phyloP scores from a whole-genome alignment of 2,329 filamentous ascomycete species.

The Colletotrichum lupini region DNA sequence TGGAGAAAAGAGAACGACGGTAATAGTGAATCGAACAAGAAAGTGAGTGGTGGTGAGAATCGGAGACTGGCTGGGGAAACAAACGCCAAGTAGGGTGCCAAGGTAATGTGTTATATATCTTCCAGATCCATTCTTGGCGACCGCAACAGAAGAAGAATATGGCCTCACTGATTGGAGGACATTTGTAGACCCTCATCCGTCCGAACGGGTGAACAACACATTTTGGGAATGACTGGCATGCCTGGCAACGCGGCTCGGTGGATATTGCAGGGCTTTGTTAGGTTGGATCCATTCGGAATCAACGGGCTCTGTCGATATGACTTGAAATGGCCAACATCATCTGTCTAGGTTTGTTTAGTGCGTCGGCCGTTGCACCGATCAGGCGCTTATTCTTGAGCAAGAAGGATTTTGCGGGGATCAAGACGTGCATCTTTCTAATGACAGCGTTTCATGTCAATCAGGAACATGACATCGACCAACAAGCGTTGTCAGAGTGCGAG shows the following conservation, averaged over 20 bases:
- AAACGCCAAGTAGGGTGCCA: constrained; percentile 12
- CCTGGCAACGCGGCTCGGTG: constrained; percentile 1
- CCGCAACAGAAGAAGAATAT: constrained; percentile 1
- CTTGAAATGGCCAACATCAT: neutral
- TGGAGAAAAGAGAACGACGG: neutral
- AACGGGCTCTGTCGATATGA: neutral
- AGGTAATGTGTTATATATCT: constrained; percentile 27
- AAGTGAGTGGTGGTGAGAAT: constrained; percentile 3
- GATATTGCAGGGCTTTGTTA: neutral
- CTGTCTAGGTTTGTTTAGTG: constrained; percentile 8
- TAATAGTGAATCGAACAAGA: constrained; percentile 8
- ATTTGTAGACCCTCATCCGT: constrained; percentile 10
- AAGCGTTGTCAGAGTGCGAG: neutral
- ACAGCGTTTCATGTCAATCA: constrained; percentile 16
- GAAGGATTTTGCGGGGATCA: neutral
- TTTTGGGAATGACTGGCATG: constrained; percentile 22
- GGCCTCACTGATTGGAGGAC: constrained; percentile 18
- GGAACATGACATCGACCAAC: neutral
- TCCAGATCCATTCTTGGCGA: constrained; percentile 8
- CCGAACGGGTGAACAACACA: constrained; percentile 15
- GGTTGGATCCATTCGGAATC: neutral
- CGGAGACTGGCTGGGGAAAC: constrained; percentile 3
- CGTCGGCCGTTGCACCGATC: neutral
- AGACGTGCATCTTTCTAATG: constrained; percentile 9
- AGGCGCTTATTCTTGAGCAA: neutral